Percentiles rank a stretch among this genome's conserved stretches.
Evolutionary conservation across 2,329 filamentous ascomycete genomes (phyloP).

Genomic region (Golovinomyces cichoracearum): DNA sequence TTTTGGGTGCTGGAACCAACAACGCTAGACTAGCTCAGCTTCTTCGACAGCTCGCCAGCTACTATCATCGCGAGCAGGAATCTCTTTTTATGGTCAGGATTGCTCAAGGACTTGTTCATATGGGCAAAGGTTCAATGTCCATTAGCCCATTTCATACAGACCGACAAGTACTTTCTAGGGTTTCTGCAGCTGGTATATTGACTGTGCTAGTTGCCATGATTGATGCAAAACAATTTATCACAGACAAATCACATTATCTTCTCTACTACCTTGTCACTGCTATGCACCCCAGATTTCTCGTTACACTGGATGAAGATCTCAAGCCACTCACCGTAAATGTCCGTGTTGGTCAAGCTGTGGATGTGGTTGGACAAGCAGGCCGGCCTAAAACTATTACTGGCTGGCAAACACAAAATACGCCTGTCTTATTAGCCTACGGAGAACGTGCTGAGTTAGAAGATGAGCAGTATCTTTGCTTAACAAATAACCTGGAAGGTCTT

Average conservation of each 20-base stretch:
- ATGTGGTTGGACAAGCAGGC: conserved; percentile 90
- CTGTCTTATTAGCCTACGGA: conserved; percentile 76
- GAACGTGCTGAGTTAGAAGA: conserved; percentile 93
- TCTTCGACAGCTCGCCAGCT: conserved; percentile 79
- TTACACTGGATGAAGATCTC: conserved; percentile 84
- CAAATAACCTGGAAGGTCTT: conserved; percentile 72
- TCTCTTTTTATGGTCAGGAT: conserved; percentile 98
- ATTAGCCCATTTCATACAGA: conserved; percentile 99
- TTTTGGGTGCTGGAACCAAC: conserved; percentile 88
- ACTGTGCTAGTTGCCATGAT: conserved; percentile 83
- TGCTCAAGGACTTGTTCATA: conserved; percentile 86
- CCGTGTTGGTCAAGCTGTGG: conserved; percentile 87
- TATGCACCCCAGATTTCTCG: conserved; percentile 88
- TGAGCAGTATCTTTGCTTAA: conserved; percentile 84
- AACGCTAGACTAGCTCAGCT: conserved; percentile 90
- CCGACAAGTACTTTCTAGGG: conserved; percentile 76
- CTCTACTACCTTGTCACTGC: conserved; percentile 92
- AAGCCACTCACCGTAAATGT: conserved; percentile 90
- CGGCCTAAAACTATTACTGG: conserved; percentile 96
- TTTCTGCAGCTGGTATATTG: conserved; percentile 68
- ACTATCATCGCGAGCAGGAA: conserved; percentile 92
- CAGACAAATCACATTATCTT: conserved; percentile 53
- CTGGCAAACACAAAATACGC: conserved; percentile 99
- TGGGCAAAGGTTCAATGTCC: conserved; percentile 94
- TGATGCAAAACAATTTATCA: conserved; percentile 68